Evolutionary conservation across 371 early-diverging fungal genomes (phyloP).

Genomic region (Paramicrosporidium saccamoebae): DNA sequence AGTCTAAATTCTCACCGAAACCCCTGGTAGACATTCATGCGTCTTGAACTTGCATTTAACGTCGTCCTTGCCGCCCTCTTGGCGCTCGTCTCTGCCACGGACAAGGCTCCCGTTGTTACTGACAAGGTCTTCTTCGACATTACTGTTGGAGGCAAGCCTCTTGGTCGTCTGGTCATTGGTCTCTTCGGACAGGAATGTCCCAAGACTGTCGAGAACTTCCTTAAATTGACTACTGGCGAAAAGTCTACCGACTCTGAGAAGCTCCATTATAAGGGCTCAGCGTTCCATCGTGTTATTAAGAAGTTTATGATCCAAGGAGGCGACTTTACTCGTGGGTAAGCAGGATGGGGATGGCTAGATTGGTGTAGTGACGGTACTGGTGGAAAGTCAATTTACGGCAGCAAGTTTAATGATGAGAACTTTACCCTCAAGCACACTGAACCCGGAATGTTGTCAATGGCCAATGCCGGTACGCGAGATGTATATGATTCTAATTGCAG

Average conservation of each 20-base stretch:
- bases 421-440: conserved; percentile 32
- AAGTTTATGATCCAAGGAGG: conserved; percentile 62
- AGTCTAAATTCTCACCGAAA: too few species aligned
- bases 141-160: conserved; percentile 28
- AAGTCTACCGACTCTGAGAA: conserved; percentile 42
- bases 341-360: too few species aligned
- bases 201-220: conserved; percentile 66
- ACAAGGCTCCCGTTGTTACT: conserved; percentile 8
- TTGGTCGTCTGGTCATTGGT: conserved; percentile 59
- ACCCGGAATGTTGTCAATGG: conserved; percentile 62
- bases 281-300: conserved; percentile 67
- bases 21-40: too few species aligned
- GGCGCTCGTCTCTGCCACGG: conserved; percentile 4
- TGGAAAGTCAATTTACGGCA: conserved; percentile 75
- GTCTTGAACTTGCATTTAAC: too few species aligned
- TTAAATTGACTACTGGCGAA: conserved; percentile 36
- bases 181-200: conserved; percentile 45
- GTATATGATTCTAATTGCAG: conserved; percentile 77
- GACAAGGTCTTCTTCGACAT: conserved; percentile 62
- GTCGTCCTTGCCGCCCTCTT: too few species aligned
- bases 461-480: conserved; percentile 48
- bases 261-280: conserved; percentile 45
- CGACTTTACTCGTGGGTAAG: conserved; percentile 33
- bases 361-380: conserved; percentile 85
- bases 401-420: conserved; percentile 79